Conservation (phyloP, 1,284 basidiomycete genomes). For the Puccinia novopanici region DNA sequence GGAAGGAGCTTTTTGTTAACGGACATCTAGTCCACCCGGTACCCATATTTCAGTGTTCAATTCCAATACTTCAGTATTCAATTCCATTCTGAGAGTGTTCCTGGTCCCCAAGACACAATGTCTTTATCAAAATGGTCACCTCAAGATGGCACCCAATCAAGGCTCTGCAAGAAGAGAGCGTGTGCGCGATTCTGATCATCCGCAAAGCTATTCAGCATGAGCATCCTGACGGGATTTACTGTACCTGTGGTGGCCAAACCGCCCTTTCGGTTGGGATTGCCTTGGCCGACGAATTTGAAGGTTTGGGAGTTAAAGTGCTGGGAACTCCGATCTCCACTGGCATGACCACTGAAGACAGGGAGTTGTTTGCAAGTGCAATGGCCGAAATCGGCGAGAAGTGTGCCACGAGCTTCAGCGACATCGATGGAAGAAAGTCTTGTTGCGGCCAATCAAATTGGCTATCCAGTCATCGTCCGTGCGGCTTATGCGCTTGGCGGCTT, state of each 20-base stretch:
- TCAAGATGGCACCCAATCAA: constrained; percentile 60
- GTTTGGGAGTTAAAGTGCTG: constrained; percentile 80
- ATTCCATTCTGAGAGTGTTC: constrained; percentile 97
- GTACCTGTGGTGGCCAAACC: no score
- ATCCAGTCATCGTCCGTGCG: constrained; percentile 93
- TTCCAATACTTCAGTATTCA: constrained; percentile 99
- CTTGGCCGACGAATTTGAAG: no score
- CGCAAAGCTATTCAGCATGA: no score
- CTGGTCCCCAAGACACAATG: constrained; percentile 97
- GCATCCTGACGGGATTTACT: no score
- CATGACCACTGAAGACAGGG: constrained; percentile 94
- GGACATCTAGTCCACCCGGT: constrained; percentile 80
- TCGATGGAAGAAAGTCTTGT: constrained; percentile 75
- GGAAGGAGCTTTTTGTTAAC: constrained; percentile 93
- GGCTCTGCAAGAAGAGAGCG: no score
- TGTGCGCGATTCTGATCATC: no score
- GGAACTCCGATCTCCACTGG: constrained; percentile 97
- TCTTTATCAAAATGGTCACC: constrained; percentile 87
- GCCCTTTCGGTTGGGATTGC: no score
- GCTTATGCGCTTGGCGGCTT: constrained; percentile 94
- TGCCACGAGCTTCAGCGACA: constrained; percentile 82
- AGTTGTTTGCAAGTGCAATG: constrained; percentile 93
- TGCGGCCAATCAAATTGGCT: constrained; percentile 87
- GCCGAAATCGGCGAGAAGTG: no score
- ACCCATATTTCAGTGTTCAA: no score